These are phyloP conservation scores for Hygrophila difformis DNA, from an alignment of 257 asterid genomes.

Conservation along the genomic window DNA sequence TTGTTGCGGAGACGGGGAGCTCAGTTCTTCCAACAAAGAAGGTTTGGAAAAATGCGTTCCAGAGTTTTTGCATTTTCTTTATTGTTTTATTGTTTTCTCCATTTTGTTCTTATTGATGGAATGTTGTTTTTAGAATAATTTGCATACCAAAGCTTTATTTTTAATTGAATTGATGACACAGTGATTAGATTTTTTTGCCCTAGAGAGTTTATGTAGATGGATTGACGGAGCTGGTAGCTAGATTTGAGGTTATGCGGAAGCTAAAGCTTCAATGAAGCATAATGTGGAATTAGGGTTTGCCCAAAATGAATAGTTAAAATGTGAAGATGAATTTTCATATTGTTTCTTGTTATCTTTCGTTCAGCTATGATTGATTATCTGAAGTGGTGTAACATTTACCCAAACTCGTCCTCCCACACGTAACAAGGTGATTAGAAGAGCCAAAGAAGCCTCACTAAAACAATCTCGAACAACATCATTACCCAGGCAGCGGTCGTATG, in stretches of 20 bases:
- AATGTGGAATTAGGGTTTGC: too few species aligned
- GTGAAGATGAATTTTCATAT: too few species aligned
- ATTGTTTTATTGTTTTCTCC: neutral
- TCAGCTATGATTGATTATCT: too few species aligned
- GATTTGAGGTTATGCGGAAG: too few species aligned
- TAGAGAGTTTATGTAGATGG: neutral
- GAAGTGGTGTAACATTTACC: too few species aligned
- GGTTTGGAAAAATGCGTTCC: neutral
- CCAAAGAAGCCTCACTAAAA: conserved; percentile 15
- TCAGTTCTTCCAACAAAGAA: conserved; percentile 11
- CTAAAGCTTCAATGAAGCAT: too few species aligned
- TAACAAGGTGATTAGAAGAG: conserved; percentile 24
- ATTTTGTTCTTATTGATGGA: too few species aligned
- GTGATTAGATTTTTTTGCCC: neutral
- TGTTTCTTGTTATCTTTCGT: too few species aligned
- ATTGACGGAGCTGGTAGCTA: neutral
- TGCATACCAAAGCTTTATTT: neutral
- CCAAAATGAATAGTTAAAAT: too few species aligned
- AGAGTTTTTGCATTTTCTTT: neutral
- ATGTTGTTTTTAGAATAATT: neutral
- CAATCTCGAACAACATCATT: conserved; percentile 24
- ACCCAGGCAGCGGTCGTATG: conserved; percentile 36
- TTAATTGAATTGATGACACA: neutral
- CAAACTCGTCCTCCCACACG: too few species aligned
- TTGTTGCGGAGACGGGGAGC: conserved; percentile 16